Base-by-base conservation (phyloP, 2,329 filamentous ascomycete species). In the Aspergillus piperis region DNA sequence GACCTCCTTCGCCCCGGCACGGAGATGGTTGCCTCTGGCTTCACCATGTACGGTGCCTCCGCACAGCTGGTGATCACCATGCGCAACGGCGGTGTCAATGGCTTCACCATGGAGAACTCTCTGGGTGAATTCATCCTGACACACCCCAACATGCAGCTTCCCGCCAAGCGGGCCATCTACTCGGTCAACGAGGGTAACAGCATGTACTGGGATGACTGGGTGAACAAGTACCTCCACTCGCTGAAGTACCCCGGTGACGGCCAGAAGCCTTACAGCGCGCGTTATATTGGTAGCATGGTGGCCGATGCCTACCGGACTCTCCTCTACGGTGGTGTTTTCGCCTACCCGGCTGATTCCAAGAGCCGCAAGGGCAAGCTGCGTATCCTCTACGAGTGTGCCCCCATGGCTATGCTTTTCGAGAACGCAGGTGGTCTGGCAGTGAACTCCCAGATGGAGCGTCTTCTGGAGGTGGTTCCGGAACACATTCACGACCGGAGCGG, bases 41-140 rank as follows among this genome's bases (percentile, higher is more conserved):
- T 99, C 85, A 99, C 95, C 79, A 99, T 99, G 95, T 99, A 99
- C 80, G 95, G 95, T 73, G 95, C 95, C 68, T 97, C 93, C 3
- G 88, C 95, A 3, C 94, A 98, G 82, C 85, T 99, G 49, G 95
- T 99, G 71, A 90, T 99, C 74, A 99, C 95, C 68, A 97, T 98
- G 92, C 91, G 90, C 79, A 91, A 88, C 67, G 91, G 93, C 65
- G 86, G 81, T 63, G 95, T 99, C 79, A 97, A 98, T 80, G 95
- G 95, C 71, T 99, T 99, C 84, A 99, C 95, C 25, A 88, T 99
- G 71, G 95, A 99, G 82, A 96, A 91, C 77, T 91, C 92, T 17
- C 87, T 99, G 53, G 95, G 95, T 80, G 95, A 99, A 84, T 99
- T 99, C 83, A 99, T 99, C 80, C 86, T 99, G 61, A 96, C 94